phyloP scores from a whole-genome alignment of 345 rosid species.

The Citrus unshiu region DNA sequence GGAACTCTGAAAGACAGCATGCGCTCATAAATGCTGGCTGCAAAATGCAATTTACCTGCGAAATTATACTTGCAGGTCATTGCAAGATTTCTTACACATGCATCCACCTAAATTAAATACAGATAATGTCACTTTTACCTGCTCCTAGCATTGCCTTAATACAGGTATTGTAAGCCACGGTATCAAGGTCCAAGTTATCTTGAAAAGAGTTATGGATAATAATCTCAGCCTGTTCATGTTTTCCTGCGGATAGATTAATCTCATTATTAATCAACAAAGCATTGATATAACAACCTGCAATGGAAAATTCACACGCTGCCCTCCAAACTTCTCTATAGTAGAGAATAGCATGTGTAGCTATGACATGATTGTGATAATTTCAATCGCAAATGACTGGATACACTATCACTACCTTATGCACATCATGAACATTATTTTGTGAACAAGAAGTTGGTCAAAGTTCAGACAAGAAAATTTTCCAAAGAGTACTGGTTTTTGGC shows the following conservation, averaged over 20 bases:
- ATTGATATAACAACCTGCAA: neutral
- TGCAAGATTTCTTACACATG: conserved; percentile 11
- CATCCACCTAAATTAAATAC: conserved; percentile 6
- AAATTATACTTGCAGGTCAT: conserved; percentile 16
- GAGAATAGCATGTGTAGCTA: neutral
- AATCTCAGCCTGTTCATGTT: conserved; percentile 61
- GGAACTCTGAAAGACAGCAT: conserved; percentile 55
- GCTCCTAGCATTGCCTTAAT: conserved; percentile 87
- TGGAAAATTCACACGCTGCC: neutral
- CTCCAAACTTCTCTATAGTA: neutral
- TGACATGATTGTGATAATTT: neutral
- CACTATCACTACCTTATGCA: neutral
- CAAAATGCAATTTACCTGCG: conserved; percentile 64
- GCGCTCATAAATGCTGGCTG: conserved; percentile 54
- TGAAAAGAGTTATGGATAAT: conserved; percentile 39
- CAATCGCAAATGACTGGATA: neutral
- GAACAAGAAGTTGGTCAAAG: neutral
- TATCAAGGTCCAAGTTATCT: conserved; percentile 55
- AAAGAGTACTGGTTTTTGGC: neutral
- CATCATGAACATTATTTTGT: neutral
- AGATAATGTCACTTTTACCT: conserved; percentile 35
- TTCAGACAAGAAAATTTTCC: neutral
- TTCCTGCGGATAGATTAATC: conserved; percentile 43
- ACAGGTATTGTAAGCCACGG: conserved; percentile 75
- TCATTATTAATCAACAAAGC: neutral